phyloP scores from a whole-genome alignment of 176 grass and related monocot genomes.

The Lolium perenne region DNA sequence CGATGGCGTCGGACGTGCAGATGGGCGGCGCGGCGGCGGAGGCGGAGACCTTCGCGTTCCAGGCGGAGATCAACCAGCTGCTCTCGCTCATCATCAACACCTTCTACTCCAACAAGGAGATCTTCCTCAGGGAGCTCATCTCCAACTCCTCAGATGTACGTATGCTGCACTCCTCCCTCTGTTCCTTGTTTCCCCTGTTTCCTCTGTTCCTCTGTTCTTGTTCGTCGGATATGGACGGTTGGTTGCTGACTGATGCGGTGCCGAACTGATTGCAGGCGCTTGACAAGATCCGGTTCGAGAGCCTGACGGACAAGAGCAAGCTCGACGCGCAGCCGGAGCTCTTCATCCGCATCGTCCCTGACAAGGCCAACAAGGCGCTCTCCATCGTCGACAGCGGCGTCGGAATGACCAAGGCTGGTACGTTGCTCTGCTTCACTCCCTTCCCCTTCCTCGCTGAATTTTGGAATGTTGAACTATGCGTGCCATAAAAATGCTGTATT shows the following conservation, averaged over 20 bases:
- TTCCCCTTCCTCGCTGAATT: not conserved
- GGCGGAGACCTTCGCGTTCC: slow-evolving; percentile 68
- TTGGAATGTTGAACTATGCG: too few relatives aligned
- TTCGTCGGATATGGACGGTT: not conserved
- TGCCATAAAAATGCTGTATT: too few relatives aligned
- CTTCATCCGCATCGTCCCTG: slow-evolving; percentile 19
- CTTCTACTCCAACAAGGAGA: slow-evolving; percentile 81
- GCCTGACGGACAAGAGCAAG: slow-evolving; percentile 23
- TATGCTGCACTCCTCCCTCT: too few relatives aligned
- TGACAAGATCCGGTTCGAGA: slow-evolving; percentile 33
- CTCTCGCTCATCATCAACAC: slow-evolving; percentile 74
- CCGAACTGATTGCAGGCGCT: not conserved
- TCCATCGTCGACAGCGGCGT: slow-evolving; percentile 33
- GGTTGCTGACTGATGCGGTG: not conserved
- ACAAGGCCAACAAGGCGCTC: slow-evolving; percentile 29
- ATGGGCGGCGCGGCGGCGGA: slow-evolving; percentile 42
- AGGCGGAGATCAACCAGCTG: slow-evolving; percentile 74
- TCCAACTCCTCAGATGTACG: slow-evolving; percentile 54
- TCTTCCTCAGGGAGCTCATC: slow-evolving; percentile 75
- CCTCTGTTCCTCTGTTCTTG: not conserved
- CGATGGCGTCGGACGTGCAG: slow-evolving; percentile 43
- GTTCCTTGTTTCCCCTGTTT: not conserved
- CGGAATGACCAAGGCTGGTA: slow-evolving; percentile 21
- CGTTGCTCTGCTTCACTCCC: not conserved
- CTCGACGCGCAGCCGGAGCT: slow-evolving; percentile 33